Conservation (phyloP, 192 early-diverging fungal genomes). For the Coemansia sp. region DNA sequence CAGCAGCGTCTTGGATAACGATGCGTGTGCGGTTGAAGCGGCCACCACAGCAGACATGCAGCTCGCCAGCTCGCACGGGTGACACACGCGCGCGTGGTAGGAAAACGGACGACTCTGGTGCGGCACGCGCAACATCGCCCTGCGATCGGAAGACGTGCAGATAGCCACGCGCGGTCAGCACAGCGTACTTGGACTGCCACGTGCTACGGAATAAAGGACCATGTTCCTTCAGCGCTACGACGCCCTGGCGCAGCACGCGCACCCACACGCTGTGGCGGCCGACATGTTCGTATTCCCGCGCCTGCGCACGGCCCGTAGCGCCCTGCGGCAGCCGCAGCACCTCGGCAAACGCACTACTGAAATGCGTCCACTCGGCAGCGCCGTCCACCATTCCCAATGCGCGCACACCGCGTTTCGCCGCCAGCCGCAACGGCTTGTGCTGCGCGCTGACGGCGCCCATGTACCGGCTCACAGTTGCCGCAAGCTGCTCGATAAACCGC, state of each 20-base stretch:
- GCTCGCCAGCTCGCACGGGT: constrained; percentile 14
- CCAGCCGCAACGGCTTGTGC: constrained; percentile 29
- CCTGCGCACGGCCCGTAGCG: constrained; percentile 4
- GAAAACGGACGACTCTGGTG: constrained; percentile 46
- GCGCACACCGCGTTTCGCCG: constrained; percentile 21
- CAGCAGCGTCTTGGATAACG: constrained; percentile 34
- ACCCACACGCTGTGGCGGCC: constrained; percentile 33
- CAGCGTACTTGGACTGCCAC: constrained; percentile 51
- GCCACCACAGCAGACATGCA: constrained; percentile 42
- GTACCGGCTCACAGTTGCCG: constrained; percentile 9
- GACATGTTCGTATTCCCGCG: constrained; percentile 15
- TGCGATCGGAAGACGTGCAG: constrained; percentile 53
- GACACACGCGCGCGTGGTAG: constrained; percentile 37
- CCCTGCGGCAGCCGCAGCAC: constrained; percentile 19
- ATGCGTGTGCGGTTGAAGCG: constrained; percentile 43
- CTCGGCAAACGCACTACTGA: constrained; percentile 6
- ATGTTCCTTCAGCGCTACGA: constrained; percentile 43
- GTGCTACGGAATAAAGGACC: constrained; percentile 49
- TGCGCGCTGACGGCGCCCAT: constrained; percentile 19
- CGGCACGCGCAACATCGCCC: constrained; percentile 46
- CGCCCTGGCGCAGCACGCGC: constrained; percentile 46
- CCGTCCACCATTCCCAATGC: constrained; percentile 23
- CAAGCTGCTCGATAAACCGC: constrained; percentile 20
- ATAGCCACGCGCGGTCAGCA: constrained; percentile 46
- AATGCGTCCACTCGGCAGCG: constrained; percentile 31